A percentile compares a stretch with the other conserved stretches of the same genome.
Evolutionary conservation across 2,329 filamentous ascomycete species (phyloP).

Genomic region (Nigrospora oryzae): DNA sequence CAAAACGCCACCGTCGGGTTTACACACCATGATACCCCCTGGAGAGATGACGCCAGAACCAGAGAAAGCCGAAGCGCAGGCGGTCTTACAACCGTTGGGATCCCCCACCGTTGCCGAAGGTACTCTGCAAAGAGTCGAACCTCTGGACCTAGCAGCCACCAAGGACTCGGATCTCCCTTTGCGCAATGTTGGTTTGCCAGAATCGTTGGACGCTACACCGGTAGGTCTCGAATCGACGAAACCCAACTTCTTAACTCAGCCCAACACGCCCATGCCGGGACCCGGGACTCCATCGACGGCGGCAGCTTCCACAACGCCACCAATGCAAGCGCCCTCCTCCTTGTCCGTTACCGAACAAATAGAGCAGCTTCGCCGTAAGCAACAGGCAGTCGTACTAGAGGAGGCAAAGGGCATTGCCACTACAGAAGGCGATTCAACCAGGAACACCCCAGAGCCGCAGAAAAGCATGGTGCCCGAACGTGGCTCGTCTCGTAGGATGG

Average conservation of each 20-base stretch:
- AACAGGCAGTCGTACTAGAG: conserved; percentile 26
- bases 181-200: too few relatives aligned
- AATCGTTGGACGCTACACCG: too few relatives aligned
- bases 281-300: conserved; percentile 5
- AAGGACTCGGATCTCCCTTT: conserved; percentile 15
- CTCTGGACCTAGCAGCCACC: conserved; percentile 39
- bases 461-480: conserved; percentile 21
- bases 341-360: conserved; percentile 20
- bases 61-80: too few relatives aligned
- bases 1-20: conserved; percentile 9
- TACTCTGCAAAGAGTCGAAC: conserved; percentile 37
- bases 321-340: conserved; percentile 3
- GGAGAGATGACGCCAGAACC: too few relatives aligned
- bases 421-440: conserved; percentile 10
- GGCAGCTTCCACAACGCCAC: conserved; percentile 6
- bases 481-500: conserved; percentile 33
- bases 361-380: conserved; percentile 39
- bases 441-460: conserved; percentile 7
- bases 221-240: too few relatives aligned
- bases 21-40: conserved; percentile 4
- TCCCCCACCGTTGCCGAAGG: conserved; percentile 16
- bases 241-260: too few relatives aligned
- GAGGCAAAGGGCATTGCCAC: conserved; percentile 10
- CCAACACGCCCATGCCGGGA: too few relatives aligned
- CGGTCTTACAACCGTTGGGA: too few relatives aligned